These are phyloP conservation scores for Solanum arcanum DNA, from an alignment of 257 asterid species.

Conservation along the genomic window DNA sequence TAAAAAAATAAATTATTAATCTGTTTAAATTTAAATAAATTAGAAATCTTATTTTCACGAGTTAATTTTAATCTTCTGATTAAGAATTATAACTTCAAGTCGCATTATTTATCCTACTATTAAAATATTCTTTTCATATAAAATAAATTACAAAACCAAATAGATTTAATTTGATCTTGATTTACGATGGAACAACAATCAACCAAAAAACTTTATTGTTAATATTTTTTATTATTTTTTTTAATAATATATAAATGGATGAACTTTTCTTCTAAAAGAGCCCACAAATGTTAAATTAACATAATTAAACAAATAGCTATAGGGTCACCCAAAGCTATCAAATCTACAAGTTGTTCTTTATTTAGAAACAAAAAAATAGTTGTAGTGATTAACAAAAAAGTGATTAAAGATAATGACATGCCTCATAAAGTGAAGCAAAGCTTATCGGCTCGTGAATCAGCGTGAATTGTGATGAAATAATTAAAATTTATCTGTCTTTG, in stretches of 20 bases:
- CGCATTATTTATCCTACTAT: too few relatives aligned
- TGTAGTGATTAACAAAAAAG: neutral
- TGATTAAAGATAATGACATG: neutral
- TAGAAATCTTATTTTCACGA: too few relatives aligned
- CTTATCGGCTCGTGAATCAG: neutral
- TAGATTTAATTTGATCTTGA: neutral
- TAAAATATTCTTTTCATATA: too few relatives aligned
- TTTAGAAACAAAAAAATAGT: neutral
- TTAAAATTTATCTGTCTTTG: rapidly evolving
- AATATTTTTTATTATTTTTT: too few relatives aligned
- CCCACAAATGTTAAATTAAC: neutral
- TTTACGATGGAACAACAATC: neutral
- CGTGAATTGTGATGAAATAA: neutral
- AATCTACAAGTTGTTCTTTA: neutral
- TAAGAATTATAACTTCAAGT: too few relatives aligned
- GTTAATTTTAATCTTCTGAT: too few relatives aligned
- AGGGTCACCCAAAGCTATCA: neutral
- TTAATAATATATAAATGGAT: neutral
- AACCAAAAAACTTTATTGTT: neutral
- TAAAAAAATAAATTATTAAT: neutral
- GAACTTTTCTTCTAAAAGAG: neutral
- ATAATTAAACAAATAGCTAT: neutral
- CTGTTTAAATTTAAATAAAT: neutral
- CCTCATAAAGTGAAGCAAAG: neutral
- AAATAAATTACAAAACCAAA: neutral